These are phyloP conservation scores for Diplodia sapinea DNA, from an alignment of 2,329 filamentous ascomycete species.

Conservation along the genomic window DNA sequence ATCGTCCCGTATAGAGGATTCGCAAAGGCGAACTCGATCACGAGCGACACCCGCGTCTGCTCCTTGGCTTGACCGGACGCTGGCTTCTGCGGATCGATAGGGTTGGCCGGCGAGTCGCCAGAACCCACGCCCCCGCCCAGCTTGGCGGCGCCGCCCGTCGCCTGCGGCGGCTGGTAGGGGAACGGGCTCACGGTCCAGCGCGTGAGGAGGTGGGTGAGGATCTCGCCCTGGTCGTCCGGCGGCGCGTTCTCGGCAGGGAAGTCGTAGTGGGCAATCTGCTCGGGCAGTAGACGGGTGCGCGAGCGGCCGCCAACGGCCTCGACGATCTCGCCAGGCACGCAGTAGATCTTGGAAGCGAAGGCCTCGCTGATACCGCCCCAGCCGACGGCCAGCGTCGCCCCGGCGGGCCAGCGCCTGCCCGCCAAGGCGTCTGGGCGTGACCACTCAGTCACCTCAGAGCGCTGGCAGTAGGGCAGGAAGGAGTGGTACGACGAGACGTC, in stretches of 20 bases:
- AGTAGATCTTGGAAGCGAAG: slow-evolving; percentile 81
- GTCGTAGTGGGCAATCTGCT: slow-evolving; percentile 26
- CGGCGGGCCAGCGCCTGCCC: slow-evolving; percentile 67
- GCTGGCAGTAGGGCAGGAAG: slow-evolving; percentile 92
- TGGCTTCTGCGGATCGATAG: slow-evolving; percentile 35
- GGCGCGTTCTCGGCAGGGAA: neutral
- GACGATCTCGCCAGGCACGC: slow-evolving; percentile 63
- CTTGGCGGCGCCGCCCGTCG: neutral
- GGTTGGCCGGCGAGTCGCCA: slow-evolving; percentile 32
- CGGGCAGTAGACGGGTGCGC: slow-evolving; percentile 34
- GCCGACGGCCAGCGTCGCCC: slow-evolving; percentile 81
- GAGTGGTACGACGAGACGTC: slow-evolving; percentile 82
- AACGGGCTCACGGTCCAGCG: slow-evolving; percentile 68
- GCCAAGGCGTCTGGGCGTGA: slow-evolving; percentile 59
- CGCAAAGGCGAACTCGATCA: slow-evolving; percentile 81
- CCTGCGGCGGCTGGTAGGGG: slow-evolving; percentile 51
- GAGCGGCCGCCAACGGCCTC: slow-evolving; percentile 30
- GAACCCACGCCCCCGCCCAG: slow-evolving; percentile 39
- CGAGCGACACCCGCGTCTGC: slow-evolving; percentile 75
- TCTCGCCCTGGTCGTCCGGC: slow-evolving; percentile 34
- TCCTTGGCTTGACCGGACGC: slow-evolving; percentile 39
- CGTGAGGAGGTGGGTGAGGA: slow-evolving; percentile 73
- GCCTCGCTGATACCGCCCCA: slow-evolving; percentile 84
- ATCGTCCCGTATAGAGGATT: slow-evolving; percentile 88
- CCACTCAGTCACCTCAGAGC: slow-evolving; percentile 77